Evolutionary conservation across 768 basidiomycete genomes (phyloP).

Genomic region (Tulasnella calospora): DNA sequence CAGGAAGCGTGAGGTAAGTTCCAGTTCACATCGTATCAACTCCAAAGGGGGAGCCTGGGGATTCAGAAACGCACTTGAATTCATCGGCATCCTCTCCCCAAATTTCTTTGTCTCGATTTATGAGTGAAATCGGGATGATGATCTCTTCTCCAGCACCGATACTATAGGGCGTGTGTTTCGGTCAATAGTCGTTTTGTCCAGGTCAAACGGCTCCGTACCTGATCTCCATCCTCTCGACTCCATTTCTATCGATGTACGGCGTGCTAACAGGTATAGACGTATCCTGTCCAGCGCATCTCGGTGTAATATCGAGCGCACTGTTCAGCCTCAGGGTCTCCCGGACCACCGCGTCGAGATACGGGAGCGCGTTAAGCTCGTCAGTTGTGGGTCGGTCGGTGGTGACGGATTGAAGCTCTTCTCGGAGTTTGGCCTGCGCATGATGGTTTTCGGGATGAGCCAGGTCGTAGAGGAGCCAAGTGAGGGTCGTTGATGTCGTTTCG

Average conservation of each 20-base stretch:
- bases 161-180: background rate
- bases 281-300: slow-evolving; percentile 48
- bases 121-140: background rate
- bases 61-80: slow-evolving; percentile 28
- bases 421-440: slow-evolving; percentile 51
- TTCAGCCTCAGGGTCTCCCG: slow-evolving; percentile 54
- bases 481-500: slow-evolving; percentile 8
- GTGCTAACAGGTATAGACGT: slow-evolving; percentile 49
- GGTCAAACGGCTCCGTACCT: slow-evolving; percentile 32
- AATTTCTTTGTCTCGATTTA: slow-evolving; percentile 25
- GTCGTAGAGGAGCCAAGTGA: slow-evolving; percentile 18
- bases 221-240: slow-evolving; percentile 41
- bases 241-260: slow-evolving; percentile 46
- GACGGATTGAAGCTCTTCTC: slow-evolving; percentile 36
- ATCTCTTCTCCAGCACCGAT: slow-evolving; percentile 19
- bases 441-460: slow-evolving; percentile 38
- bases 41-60: background rate
- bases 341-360: slow-evolving; percentile 35
- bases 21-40: too few species aligned
- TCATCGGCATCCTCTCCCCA: slow-evolving; percentile 30
- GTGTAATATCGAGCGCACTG: slow-evolving; percentile 45
- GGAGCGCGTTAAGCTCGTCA: slow-evolving; percentile 34
- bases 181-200: background rate
- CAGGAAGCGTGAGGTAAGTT: background rate
- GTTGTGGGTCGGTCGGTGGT: slow-evolving; percentile 19